A percentile compares a stretch with the other conserved stretches of the same genome.
These are phyloP conservation scores for Trichoderma asperellum DNA, from an alignment of 2,329 filamentous ascomycete species.

Conservation along the genomic window DNA sequence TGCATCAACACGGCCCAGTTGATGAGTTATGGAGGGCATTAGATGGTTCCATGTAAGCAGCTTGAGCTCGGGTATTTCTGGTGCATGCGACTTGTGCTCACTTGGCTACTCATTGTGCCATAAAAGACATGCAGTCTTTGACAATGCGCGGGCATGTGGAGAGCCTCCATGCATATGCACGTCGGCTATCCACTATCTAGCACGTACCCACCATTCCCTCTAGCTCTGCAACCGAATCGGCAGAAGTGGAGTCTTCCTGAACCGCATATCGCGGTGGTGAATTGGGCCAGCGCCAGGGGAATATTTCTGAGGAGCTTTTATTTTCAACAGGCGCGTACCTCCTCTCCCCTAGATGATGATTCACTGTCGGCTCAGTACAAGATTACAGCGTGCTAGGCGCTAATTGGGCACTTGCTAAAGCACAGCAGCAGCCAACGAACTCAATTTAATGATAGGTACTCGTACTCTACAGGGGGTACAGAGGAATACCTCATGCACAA, in stretches of 20 bases:
- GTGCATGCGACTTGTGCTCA: neutral
- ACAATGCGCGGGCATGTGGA: neutral
- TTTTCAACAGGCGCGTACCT: neutral
- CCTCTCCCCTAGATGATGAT: neutral
- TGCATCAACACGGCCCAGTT: neutral
- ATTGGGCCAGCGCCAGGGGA: neutral
- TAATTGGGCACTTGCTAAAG: neutral
- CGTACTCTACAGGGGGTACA: no score
- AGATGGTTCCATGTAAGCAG: neutral
- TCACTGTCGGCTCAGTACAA: neutral
- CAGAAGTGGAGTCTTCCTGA: neutral
- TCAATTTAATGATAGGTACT: neutral
- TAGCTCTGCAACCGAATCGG: neutral
- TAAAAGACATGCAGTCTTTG: neutral
- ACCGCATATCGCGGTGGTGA: neutral
- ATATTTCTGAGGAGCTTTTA: neutral
- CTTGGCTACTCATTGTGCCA: neutral
- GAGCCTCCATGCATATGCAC: neutral
- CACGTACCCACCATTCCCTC: neutral
- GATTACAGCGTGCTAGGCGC: neutral
- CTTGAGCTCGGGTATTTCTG: neutral
- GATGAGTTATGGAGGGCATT: neutral
- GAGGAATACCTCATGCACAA: neutral
- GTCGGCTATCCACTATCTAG: neutral
- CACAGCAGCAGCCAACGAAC: neutral